Conservation (phyloP, 2,329 filamentous ascomycete species). For the Fusarium sp. region DNA sequence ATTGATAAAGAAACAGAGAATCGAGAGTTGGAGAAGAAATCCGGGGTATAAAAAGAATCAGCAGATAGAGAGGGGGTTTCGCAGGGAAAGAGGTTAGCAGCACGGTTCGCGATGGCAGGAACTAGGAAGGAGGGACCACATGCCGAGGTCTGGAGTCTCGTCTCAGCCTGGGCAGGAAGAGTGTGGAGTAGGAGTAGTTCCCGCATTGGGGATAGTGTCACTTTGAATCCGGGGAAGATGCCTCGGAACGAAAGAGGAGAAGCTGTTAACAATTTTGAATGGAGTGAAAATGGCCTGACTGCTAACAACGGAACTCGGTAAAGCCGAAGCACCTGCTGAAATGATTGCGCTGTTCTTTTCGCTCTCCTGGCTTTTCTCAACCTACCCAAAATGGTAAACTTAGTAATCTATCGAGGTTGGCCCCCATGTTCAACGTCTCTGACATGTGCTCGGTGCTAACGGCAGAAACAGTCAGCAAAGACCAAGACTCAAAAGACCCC, state of each 20-base stretch:
- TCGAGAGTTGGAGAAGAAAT: neutral
- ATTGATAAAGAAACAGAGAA: neutral
- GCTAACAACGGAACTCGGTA: neutral
- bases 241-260: conserved; percentile 37
- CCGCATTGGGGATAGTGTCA: conserved; percentile 26
- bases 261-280: conserved; percentile 7
- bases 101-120: conserved; percentile 6
- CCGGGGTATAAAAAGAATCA: conserved; percentile 39
- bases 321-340: neutral
- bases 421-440: neutral
- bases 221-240: conserved; percentile 42
- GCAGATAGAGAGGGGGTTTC: conserved; percentile 27
- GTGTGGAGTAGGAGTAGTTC: conserved; percentile 15
- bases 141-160: conserved; percentile 41
- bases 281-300: neutral
- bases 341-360: neutral
- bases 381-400: neutral
- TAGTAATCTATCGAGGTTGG: neutral
- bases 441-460: conserved; percentile 33
- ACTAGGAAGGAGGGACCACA: conserved; percentile 16
- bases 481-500: conserved; percentile 1
- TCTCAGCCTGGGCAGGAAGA: conserved; percentile 7
- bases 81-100: conserved; percentile 15
- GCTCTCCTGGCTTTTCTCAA: neutral
- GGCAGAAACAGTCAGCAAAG: conserved; percentile 1